Evolutionary conservation across 352 stramenopile species (phyloP).

Genomic region (Peronospora destructor): DNA sequence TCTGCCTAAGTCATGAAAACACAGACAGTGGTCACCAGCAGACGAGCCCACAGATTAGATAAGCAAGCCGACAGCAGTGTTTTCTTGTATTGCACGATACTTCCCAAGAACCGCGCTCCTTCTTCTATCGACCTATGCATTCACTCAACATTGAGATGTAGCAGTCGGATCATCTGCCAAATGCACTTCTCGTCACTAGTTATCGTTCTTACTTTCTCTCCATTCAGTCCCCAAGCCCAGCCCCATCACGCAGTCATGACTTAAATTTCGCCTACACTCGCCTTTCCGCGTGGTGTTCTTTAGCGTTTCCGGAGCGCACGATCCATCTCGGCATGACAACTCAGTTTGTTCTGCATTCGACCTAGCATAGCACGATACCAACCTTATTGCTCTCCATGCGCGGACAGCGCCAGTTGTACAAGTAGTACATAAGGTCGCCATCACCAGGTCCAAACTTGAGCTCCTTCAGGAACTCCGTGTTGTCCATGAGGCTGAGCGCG

Average conservation of each 20-base stretch:
- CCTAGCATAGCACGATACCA: conserved; percentile 57
- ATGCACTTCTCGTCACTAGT: conserved; percentile 8
- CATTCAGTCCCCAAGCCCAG: conserved; percentile 1
- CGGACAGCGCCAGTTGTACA: conserved; percentile 75
- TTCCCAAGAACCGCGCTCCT: no score
- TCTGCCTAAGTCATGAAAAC: no score
- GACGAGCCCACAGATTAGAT: conserved; percentile 6
- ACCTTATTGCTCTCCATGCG: conserved; percentile 39
- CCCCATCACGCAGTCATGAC: neutral
- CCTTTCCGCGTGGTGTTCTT: conserved; percentile 7
- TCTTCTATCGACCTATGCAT: conserved; percentile 16
- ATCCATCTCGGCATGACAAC: conserved; percentile 7
- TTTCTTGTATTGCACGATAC: no score
- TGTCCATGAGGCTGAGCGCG: conserved; percentile 63
- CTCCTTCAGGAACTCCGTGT: conserved; percentile 49
- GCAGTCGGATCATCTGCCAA: conserved; percentile 3
- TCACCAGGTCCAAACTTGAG: conserved; percentile 57
- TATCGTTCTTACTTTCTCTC: conserved; percentile 1
- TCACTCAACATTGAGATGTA: conserved; percentile 8
- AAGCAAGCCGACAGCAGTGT: neutral
- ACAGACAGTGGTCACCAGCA: neutral
- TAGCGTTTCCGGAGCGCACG: conserved; percentile 2
- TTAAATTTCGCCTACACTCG: conserved; percentile 8
- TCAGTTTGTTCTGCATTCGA: conserved; percentile 3
- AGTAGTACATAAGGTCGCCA: conserved; percentile 66